These are phyloP conservation scores for Leishmania amazonensis DNA, from an alignment of 208 protist genomes.

Conservation along the genomic window DNA sequence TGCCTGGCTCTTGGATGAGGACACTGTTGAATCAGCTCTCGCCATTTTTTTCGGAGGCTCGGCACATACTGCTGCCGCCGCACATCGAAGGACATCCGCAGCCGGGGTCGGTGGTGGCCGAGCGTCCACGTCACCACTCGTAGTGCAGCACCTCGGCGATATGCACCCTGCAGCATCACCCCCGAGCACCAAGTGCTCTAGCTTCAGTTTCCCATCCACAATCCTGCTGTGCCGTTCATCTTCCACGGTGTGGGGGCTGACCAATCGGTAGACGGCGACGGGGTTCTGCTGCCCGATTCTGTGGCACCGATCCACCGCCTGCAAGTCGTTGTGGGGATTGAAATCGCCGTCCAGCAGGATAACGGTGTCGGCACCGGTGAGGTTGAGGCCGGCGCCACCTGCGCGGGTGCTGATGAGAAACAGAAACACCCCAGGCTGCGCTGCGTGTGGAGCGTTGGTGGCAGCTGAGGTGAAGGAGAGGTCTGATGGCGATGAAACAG, in stretches of 20 bases:
- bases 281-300: constrained; percentile 94
- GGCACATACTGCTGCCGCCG: background rate
- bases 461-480: background rate
- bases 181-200: constrained; percentile 25
- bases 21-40: background rate
- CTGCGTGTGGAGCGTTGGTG: background rate
- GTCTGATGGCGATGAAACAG: background rate
- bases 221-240: constrained; percentile 81
- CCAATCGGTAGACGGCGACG: constrained; percentile 94
- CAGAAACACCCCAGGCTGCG: constrained; percentile 58
- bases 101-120: background rate
- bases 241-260: constrained; percentile 88
- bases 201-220: constrained; percentile 19
- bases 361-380: constrained; percentile 95
- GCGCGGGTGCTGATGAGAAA: constrained; percentile 95
- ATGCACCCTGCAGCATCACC: background rate
- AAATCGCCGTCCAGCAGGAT: constrained; percentile 96
- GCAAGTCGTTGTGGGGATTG: constrained; percentile 95
- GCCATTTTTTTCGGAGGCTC: background rate
- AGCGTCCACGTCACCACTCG: background rate
- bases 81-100: background rate
- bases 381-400: constrained; percentile 96
- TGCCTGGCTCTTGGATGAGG: background rate
- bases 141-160: background rate
- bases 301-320: constrained; percentile 91